Evolutionary conservation across 352 stramenopile species (phyloP).

Genomic region (Phytophthora lateralis): DNA sequence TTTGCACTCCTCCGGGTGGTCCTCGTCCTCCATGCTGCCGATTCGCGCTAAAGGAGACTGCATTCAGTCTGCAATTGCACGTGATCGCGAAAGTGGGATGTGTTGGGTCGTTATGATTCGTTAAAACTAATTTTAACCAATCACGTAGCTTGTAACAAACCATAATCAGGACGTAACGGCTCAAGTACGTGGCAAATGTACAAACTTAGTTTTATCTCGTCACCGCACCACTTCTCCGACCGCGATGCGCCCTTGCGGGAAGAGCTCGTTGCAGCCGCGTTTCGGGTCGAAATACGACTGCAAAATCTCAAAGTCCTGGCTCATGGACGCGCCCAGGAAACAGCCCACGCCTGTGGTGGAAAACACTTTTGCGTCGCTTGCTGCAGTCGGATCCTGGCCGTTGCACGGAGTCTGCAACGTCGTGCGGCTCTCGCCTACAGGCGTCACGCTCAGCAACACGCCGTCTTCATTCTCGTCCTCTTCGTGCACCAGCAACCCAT

Average conservation of each 20-base stretch:
- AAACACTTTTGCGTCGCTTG: constrained; percentile 27
- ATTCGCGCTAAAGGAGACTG: constrained; percentile 20
- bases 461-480: constrained; percentile 76
- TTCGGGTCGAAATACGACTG: constrained; percentile 75
- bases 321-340: constrained; percentile 69
- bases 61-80: neutral
- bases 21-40: constrained; percentile 38
- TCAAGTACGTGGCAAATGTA: neutral
- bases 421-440: constrained; percentile 29
- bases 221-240: constrained; percentile 46
- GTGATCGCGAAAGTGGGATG: neutral
- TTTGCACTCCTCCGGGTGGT: constrained; percentile 69
- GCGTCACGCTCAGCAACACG: constrained; percentile 77
- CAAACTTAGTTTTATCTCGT: constrained; percentile 3
- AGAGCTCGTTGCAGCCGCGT: constrained; percentile 23
- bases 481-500: constrained; percentile 75
- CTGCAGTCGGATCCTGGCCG: constrained; percentile 4
- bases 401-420: constrained; percentile 15
- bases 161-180: neutral
- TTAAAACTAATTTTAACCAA: neutral
- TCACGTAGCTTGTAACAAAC: neutral
- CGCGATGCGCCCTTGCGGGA: constrained; percentile 15
- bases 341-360: constrained; percentile 39
- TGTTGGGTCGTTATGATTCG: neutral
- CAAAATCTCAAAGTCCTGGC: constrained; percentile 75